Base-by-base conservation (phyloP, 176 grass and related monocot species). In the Neostapfia colusana region DNA sequence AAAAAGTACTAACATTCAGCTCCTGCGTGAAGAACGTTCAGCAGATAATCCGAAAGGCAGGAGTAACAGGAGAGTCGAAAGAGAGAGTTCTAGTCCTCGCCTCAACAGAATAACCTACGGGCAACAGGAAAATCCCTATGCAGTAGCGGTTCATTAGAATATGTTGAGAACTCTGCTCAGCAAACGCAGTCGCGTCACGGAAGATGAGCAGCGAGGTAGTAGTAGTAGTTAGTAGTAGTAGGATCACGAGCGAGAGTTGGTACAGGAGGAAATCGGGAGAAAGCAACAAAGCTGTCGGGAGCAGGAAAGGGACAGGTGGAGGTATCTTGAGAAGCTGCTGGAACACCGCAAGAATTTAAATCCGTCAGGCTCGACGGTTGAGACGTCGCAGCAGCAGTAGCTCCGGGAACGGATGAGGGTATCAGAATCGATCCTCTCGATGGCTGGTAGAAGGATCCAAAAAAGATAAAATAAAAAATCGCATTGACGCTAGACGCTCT, bases 241-340 rank as follows among this genome's bases (percentile, higher is more conserved):
- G n/a, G n/a, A 63, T 71, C 65, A 78, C 45, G 67, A 85, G 75
- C 67, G n/a, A 2, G 51, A 70, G 23, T 25, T 41, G 16, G 42
- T 12, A 35, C 55, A 17, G 10, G 43, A 23, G 2, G 21, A 73
- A 81, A 54, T 14, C 7, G 34, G 23, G 28, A 20, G 46, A 8
- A 27, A 50, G n/a, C 36, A 46, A 53, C 70, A 63, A 56, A 60
- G 64, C 25, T 56, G 59, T 72, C 67, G 18, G 59, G 16, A 7
- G 14, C 67, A 54, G 5, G 75, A 85, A 64, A 65, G 38, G 46
- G 75, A 79, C 82, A 85, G 67, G 61, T 58, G 76, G 63, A 9
- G 60, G 41, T 46, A 38, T 48, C 69, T 73, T 48, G 49, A 36
- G 49, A 79, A 73, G 48, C 27, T 72, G 31, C 49, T 72, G 26